Evolutionary conservation across 225 moss, liverwort and hornwort species (phyloP), one percentile per base, ranked within the genome.

Genomic region (Physcomitrium patens): DNA sequence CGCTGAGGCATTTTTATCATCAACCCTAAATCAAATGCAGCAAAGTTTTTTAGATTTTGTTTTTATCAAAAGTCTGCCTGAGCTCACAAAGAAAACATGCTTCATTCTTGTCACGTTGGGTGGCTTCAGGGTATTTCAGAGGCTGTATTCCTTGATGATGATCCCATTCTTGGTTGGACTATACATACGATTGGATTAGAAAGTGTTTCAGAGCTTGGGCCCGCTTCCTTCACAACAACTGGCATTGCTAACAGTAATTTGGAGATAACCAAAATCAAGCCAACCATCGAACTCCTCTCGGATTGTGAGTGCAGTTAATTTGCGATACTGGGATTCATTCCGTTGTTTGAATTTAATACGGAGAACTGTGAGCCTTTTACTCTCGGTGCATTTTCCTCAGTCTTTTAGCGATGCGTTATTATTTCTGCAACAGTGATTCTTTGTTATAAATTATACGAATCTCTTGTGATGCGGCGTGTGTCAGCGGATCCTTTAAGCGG

Each of bases 121-220:
- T 62, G 49, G 58, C 49, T 27, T 58, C 78, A 94, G 94, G 94
- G 94, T 64, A 90, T 94, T 54, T 79, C 84, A 47, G 74, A 78
- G 69, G 78, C 82, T 24, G 94, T 94, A 2, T 70, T 84, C 59
- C 74, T 94, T 67, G 94, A 92, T 73, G 75, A 65, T 12, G 54
- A 64, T 22, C 90, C 92, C 54, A 86, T 94, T 74, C 82, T 83
- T 69, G 89, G 84, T 53, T 94, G 94, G 94, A 83, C 67, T 72
- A 69, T 81, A 44, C 86, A 88, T 62, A 57, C 87, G 68, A 94
- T 94, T 64, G 85, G 63, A 52, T 81, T 86, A n/a, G 75, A 82
- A 56, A 71, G 57, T 57, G 75, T 87, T 60, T 63, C 76, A 80
- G 64, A 60, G 23, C 42, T 84, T 10, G 27, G 71, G 68, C 68